Evolutionary conservation across 2,329 filamentous ascomycete species (phyloP).

Genomic region (Diaporthe velutina): DNA sequence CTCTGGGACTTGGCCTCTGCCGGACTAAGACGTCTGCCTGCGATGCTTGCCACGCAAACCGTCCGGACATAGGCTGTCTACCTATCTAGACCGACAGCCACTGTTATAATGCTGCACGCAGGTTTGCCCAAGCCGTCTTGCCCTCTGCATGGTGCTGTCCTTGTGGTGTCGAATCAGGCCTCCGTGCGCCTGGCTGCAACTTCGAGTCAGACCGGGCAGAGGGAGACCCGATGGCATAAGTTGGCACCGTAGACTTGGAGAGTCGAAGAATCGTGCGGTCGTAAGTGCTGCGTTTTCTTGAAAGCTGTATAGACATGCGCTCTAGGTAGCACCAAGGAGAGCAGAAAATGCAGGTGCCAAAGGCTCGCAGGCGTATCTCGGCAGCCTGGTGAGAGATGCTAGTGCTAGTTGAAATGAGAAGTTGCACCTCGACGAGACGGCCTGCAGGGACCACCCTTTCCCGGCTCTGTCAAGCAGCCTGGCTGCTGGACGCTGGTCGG

Average conservation of each 20-base stretch:
- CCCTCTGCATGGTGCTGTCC: background rate
- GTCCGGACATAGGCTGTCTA: background rate
- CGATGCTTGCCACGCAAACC: slow-evolving; percentile 7
- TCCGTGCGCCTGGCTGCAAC: slow-evolving; percentile 9
- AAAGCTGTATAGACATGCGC: background rate
- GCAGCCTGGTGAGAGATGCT: slow-evolving; percentile 6
- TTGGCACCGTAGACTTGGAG: background rate
- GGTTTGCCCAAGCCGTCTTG: background rate
- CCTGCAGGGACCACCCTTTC: slow-evolving; percentile 36
- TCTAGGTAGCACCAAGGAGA: background rate
- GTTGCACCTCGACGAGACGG: slow-evolving; percentile 9
- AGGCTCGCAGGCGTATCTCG: background rate
- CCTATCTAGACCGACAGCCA: background rate
- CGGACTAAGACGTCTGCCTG: slow-evolving; percentile 19
- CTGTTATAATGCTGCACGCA: background rate
- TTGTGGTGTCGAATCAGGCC: background rate
- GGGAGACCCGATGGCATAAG: background rate
- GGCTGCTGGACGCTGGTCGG: background rate
- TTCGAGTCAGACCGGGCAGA: slow-evolving; percentile 23
- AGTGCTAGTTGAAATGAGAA: slow-evolving; percentile 24
- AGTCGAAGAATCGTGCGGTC: background rate
- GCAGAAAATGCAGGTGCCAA: background rate
- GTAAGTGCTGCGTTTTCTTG: background rate
- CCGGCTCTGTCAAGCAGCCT: background rate
- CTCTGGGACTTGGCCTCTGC: background rate